Percentiles rank a stretch among this genome's conserved stretches.
These are phyloP conservation scores for Brettanomyces naardenensis DNA, from an alignment of 805 yeast genomes.

Conservation along the genomic window DNA sequence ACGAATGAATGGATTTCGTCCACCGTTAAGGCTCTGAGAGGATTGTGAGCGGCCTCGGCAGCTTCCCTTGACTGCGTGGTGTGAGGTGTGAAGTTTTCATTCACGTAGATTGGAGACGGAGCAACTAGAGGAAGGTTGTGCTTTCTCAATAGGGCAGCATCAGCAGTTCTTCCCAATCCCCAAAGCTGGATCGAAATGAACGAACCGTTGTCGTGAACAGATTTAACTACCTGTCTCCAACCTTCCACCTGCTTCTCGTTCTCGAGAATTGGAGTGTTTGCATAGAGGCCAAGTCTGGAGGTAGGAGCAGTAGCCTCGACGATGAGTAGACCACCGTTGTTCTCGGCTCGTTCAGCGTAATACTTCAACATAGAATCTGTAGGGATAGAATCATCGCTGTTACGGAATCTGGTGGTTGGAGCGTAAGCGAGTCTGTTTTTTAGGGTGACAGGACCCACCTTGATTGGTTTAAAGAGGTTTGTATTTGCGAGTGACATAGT, in stretches of 20 bases:
- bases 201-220: slow-evolving; percentile 43
- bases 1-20: slow-evolving; percentile 34
- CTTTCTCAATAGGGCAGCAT: slow-evolving; percentile 28
- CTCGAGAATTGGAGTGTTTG: slow-evolving; percentile 43
- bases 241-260: slow-evolving; percentile 36
- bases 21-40: slow-evolving; percentile 37
- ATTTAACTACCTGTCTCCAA: slow-evolving; percentile 42
- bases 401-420: slow-evolving; percentile 44
- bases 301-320: slow-evolving; percentile 54
- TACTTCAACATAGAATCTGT: slow-evolving; percentile 42
- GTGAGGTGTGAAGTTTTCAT: slow-evolving; percentile 27
- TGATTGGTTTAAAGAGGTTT: slow-evolving; percentile 34
- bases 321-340: slow-evolving; percentile 51
- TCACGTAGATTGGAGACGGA: slow-evolving; percentile 33
- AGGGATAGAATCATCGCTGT: slow-evolving; percentile 32
- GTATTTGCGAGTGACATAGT: slow-evolving; percentile 11
- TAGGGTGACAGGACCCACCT: slow-evolving; percentile 31
- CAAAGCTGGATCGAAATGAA: slow-evolving; percentile 43
- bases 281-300: slow-evolving; percentile 33
- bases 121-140: slow-evolving; percentile 27
- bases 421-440: slow-evolving; percentile 37
- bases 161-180: slow-evolving; percentile 37
- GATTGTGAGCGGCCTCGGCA: slow-evolving; percentile 31
- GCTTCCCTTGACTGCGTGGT: too few species aligned
- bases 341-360: slow-evolving; percentile 46